Base-by-base conservation (phyloP, 352 stramenopile genomes). In the Pythium periplocum region DNA sequence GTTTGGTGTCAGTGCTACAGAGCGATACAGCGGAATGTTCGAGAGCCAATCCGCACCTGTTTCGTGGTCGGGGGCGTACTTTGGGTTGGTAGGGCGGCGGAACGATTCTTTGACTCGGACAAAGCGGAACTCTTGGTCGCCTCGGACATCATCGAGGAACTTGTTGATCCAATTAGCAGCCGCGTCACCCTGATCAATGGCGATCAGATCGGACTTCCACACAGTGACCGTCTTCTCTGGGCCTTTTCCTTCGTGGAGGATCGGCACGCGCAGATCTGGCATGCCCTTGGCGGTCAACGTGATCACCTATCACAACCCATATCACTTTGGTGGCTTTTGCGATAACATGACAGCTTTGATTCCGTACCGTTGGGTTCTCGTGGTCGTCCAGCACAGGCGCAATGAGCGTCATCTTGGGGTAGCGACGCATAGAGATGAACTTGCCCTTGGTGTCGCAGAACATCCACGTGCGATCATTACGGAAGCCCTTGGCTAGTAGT, bases 401-500 rank as follows among this genome's bases (percentile, higher is more conserved):
- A 38, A 95, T 70, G 9, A 90, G 53, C 32, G 83, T 71, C 61
- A 95, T 69, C 54, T 73, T 78, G 32, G 66, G 68, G 64, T 83
- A 81, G 35, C 78, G 69, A 33, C 86, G 71, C 53, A 91, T 75
- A 2, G 78, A 84, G 49, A 92, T 67, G 53, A 93, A 88, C 59
- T 76, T 86, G 45, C 73, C 64, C 1, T 73, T 71, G 34, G 65
- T 64, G 53, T 93, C 79, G 30, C 85, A 73, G 44, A 95, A 65
- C 61, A 93, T 83, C 80, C 82, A 95, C 51, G 70, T 66, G 40
- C 86, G 80, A 58, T 96, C 86, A 52, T 87, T 71, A 8, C 65
- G 45, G 34, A 95, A 54, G 1, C 85, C 83, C 51, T 76, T 80
- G 0, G 53, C 71, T 84, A 38, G 7, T 10, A 54, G 17, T 46